Evolutionary conservation across 108 stramenopile genomes (phyloP), one percentile per base, ranked within the genome.

Genomic region (Cyclostephanos tholiformis): DNA sequence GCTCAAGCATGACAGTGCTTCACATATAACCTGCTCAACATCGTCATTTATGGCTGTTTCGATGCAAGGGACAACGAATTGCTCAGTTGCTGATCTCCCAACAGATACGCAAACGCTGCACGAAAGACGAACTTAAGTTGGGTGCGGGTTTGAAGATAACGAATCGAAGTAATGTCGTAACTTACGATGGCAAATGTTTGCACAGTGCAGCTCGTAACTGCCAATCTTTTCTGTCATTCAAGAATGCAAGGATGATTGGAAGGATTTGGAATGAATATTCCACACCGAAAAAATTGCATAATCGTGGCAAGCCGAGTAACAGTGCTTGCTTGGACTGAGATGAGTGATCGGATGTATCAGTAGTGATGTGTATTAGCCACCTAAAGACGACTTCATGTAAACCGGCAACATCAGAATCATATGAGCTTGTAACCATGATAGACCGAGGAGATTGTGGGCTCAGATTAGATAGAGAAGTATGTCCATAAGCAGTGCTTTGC

Each of bases 161-260:
- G 19, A 62, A 39, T 41, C 27, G 30, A 41, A 17, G 30, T n/a
- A 20, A 62, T 62, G 61, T 4, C 41, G n/a, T 39, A 20, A 62
- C 61, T 62, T 62, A 62, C 61, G 85, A 84, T 14, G 96, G 91
- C 11, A 97, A 72, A 77, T 89, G 74, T n/a, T 84, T 75, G 82
- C 97, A 98, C 30, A 98, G 88, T 23, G 93, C 76, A n/a, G 89
- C 82, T 13, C 98, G 89, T 8, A 98, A 83, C 44, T 95, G 91
- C 94, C 96, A 91, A 67, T 95, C 96, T 76, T 95, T 95, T 67
- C 92, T 72, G 76, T 98, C 97, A 76, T 97, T 97, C 30, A 97
- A 88, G 69, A 97, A 97, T 1, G 97, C 88, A 65, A 99, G 74
- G 25, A 97, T 81, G 43, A 94, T 93, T 3, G 98, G 97, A 63